Conservation (phyloP, 1,284 basidiomycete species). For the Tilletia walkeri region DNA sequence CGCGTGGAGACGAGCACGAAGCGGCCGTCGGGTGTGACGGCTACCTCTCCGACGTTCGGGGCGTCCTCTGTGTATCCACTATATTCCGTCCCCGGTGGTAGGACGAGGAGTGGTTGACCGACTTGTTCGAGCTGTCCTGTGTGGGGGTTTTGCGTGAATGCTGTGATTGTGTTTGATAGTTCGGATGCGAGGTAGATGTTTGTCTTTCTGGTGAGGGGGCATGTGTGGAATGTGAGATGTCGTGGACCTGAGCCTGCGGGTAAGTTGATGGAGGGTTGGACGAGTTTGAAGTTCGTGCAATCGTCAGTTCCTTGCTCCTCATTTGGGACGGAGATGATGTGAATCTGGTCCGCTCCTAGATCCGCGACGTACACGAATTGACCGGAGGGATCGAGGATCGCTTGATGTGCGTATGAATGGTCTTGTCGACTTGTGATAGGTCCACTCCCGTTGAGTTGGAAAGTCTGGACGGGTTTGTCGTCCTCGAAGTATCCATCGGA, state of each 20-base stretch:
- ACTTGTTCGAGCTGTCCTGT: slow-evolving; percentile 20
- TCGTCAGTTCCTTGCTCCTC: not conserved
- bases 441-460: slow-evolving; percentile 35
- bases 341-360: slow-evolving; percentile 44
- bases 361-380: slow-evolving; percentile 41
- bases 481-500: not conserved
- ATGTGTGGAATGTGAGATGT: slow-evolving; percentile 31
- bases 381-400: slow-evolving; percentile 29
- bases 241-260: slow-evolving; percentile 29
- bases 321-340: slow-evolving; percentile 21
- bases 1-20: slow-evolving; percentile 25
- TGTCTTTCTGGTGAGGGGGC: not conserved
- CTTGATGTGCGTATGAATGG: slow-evolving; percentile 44
- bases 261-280: slow-evolving; percentile 25
- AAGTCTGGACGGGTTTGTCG: not conserved
- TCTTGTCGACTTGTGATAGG: slow-evolving; percentile 40
- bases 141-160: slow-evolving; percentile 27
- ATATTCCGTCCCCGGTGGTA: slow-evolving; percentile 31
- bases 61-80: slow-evolving; percentile 26
- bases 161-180: slow-evolving; percentile 33
- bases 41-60: slow-evolving; percentile 38
- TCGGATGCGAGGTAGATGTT: slow-evolving; percentile 41
- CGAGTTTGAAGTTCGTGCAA: slow-evolving; percentile 7
- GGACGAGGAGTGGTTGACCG: slow-evolving; percentile 26
- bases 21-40: slow-evolving; percentile 31